Evolutionary conservation across 345 rosid species (phyloP), one percentile per base, ranked within the genome.

Genomic region (Firmiana major): DNA sequence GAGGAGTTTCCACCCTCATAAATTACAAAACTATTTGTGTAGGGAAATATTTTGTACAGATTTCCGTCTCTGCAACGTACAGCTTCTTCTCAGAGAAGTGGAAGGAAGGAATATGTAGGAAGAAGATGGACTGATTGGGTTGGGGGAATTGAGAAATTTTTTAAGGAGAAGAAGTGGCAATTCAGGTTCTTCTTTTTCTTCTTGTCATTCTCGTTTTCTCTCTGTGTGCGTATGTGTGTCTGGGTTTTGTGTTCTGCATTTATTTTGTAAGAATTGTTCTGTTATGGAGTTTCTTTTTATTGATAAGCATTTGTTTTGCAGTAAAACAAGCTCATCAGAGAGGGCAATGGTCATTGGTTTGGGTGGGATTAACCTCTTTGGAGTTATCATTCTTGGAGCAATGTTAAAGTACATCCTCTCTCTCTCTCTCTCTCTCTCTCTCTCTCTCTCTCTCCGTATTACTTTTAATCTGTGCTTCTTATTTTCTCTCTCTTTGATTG

Each of bases 11-110:
- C 26, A 36, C 63, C 62, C 60, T 75, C 13, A 24, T n/a, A n/a
- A n/a, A 16, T 10, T 63, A 55, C 72, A 49, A 34, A 65, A 58
- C 38, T 38, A 67, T 54, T 60, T 76, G 34, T 80, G 80, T 69
- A 96, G 99, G 99, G 98, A 75, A 93, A 90, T 81, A 93, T 96
- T 81, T 75, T 96, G 83, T 96, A 96, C 83, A 84, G 89, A n/a
- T 96, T 96, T 80, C 95, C 89, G 17, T 92, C 98, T 53, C 90
- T 96, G 80, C 99, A 96, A 79, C 94, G 98, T 31, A 90, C 99
- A 68, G 97, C 97, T 84, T 87, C 92, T 63, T 88, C 92, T 81
- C 87, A 88, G 73, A 84, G 87, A 77, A 88, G 85, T 84, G 86
- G 94, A 81, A 86, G 86, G 81, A 96, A 93, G 84, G 98, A 92